Evolutionary conservation across 179 eudicot species (phyloP).

Genomic region (Spinacia oleracea): DNA sequence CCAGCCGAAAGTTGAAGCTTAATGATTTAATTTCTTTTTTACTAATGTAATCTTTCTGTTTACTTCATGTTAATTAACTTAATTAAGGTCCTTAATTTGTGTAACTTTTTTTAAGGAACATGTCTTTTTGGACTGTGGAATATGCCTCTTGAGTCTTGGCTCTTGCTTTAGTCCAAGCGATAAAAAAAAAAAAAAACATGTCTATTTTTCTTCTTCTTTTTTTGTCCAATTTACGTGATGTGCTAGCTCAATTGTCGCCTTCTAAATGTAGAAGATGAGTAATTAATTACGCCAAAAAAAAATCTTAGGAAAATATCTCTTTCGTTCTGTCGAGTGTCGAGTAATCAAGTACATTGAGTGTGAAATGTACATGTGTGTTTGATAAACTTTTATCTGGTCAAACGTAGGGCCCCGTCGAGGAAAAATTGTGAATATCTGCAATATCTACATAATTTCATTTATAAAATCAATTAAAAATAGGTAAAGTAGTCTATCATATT

Average conservation of each 20-base stretch:
- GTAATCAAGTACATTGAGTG: background rate
- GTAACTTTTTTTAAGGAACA: background rate
- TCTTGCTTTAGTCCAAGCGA: constrained; percentile 26
- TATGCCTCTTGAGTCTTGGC: constrained; percentile 27
- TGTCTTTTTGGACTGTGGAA: constrained; percentile 2
- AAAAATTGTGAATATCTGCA: too few species aligned
- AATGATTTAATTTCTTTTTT: constrained; percentile 11
- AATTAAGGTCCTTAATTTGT: background rate
- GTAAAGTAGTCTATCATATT: too few species aligned
- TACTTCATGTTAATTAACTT: constrained; percentile 9
- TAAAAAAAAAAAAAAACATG: background rate
- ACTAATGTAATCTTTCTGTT: background rate
- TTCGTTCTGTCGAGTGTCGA: background rate
- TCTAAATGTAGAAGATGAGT: background rate
- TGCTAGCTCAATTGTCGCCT: constrained; percentile 18
- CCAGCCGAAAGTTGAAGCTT: constrained; percentile 21
- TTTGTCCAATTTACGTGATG: constrained; percentile 15
- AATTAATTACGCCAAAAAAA: background rate
- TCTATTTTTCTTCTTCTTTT: background rate
- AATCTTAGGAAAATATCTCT: background rate
- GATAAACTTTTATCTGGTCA: too few species aligned
- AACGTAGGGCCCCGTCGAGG: too few species aligned
- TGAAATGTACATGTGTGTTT: too few species aligned
- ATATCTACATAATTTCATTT: too few species aligned
- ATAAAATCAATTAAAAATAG: too few species aligned